Evolutionary conservation across 176 grass and related monocot species (phyloP).

Genomic region (Leersia perrieri): DNA sequence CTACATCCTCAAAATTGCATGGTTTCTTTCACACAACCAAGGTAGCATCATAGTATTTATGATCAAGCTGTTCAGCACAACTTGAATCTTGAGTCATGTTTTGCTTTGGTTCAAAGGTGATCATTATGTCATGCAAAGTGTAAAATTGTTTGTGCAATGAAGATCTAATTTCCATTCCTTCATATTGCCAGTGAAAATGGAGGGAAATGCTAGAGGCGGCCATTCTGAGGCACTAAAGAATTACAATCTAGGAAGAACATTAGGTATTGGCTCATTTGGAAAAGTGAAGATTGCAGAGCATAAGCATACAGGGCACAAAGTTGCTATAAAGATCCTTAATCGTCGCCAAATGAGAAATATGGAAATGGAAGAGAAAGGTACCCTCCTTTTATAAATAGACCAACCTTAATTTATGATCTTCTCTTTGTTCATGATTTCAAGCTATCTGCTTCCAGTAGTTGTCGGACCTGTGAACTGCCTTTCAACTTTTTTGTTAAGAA

Average conservation of each 20-base stretch:
- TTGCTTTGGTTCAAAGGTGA: neutral
- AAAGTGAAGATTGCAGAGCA: slow-evolving; percentile 97
- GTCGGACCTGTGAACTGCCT: slow-evolving; percentile 4
- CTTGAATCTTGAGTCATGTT: neutral
- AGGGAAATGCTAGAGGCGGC: slow-evolving; percentile 49
- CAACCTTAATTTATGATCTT: neutral
- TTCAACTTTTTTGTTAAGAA: neutral
- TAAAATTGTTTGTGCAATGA: slow-evolving; percentile 7
- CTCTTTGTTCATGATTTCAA: neutral
- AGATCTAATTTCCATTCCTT: slow-evolving; percentile 5
- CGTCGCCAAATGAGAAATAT: slow-evolving; percentile 73
- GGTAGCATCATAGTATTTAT: neutral
- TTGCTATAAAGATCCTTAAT: slow-evolving; percentile 92
- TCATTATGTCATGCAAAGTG: neutral
- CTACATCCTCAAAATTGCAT: neutral
- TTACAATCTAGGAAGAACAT: slow-evolving; percentile 81
- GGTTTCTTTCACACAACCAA: neutral
- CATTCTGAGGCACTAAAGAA: slow-evolving; percentile 66
- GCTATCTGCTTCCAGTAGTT: neutral
- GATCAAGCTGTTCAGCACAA: neutral
- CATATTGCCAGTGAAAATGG: slow-evolving; percentile 55
- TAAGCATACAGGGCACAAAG: slow-evolving; percentile 72
- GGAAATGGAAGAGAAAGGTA: slow-evolving; percentile 97
- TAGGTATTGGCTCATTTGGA: slow-evolving; percentile 90
- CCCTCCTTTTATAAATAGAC: neutral